phyloP scores from a whole-genome alignment of 2,329 filamentous ascomycete species.

The Diplodia sapinea region DNA sequence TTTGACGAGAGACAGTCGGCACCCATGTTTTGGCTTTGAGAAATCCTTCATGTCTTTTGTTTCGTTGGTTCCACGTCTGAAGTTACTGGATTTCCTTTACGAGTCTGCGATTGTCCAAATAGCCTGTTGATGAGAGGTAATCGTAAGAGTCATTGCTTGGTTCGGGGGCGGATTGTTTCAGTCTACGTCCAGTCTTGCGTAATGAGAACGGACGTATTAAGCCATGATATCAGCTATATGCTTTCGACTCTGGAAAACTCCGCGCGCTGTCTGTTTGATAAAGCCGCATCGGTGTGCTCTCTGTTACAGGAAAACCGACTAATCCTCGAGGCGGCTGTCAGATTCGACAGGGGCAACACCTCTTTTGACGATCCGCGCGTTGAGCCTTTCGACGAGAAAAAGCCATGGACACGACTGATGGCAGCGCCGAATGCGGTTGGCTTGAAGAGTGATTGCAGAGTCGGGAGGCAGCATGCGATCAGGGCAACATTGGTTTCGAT shows the following conservation, averaged over 20 bases:
- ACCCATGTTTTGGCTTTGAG: too few species aligned
- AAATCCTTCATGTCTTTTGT: too few species aligned
- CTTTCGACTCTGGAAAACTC: not conserved
- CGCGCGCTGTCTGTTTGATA: not conserved
- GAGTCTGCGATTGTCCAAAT: too few species aligned
- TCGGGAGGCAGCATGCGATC: constrained; percentile 13
- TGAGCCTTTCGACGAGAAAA: not conserved
- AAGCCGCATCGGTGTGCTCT: not conserved
- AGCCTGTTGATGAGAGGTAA: too few species aligned
- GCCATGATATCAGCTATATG: not conserved
- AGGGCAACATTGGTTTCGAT: constrained; percentile 16
- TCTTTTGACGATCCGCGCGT: not conserved
- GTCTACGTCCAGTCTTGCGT: too few species aligned
- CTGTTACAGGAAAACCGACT: not conserved
- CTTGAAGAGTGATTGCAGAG: not conserved
- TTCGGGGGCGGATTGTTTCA: too few species aligned
- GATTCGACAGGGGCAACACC: not conserved
- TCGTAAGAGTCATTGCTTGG: too few species aligned
- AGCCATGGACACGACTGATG: not conserved
- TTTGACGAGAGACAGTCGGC: too few species aligned
- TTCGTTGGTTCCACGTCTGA: too few species aligned
- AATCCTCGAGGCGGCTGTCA: not conserved
- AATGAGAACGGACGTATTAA: not conserved
- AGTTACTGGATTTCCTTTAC: too few species aligned
- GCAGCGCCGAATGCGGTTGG: not conserved